Evolutionary conservation across 495 filamentous ascomycete genomes (phyloP), one percentile per base, ranked within the genome.

Genomic region (Bathelium albidoporum): DNA sequence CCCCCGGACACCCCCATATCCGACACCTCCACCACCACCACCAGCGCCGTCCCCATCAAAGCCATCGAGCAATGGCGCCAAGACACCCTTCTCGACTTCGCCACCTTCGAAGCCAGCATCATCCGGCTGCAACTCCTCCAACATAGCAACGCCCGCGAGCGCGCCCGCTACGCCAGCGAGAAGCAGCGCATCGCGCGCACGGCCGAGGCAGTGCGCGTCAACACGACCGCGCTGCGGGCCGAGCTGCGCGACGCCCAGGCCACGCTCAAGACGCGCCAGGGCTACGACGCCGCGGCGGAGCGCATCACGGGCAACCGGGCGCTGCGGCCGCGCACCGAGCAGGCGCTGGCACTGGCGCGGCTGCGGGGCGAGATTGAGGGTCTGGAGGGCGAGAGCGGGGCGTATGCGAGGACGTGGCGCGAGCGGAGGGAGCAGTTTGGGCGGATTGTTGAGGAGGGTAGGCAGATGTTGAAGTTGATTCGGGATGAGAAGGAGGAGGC

Each of bases 401-500:
- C 87, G 39, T 96, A 94, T 74, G 86, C 85, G 11, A 79, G 79
- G 59, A 95, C 90, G 2, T 97, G 93, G 93, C 77, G 82, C 20
- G 90, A 95, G 72, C 80, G 95, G 36, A 76, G 91, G 44, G 87
- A 88, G 69, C 91, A 96, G 75, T 98, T 97, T 74, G 89, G 87
- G 14, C 80, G 84, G 66, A 94, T 98, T 71, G 89, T 96, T 63
- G 90, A 91, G 43, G 92, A 97, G 78, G 89, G 91, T 3, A 89
- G 88, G 85, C 81, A 89, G 65, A 80, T 97, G 68, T 80, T 91
- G 58, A 82, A 87, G 34, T 76, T 95, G 69, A 97, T 98, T 67
- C 84, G 90, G 45, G 91, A 97, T 74, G 91, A 97, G 79, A 97
- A 97, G 74, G 94, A 97, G 73, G 94, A 96, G 75, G 70, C 70